Evolutionary conservation across 257 asterid genomes (phyloP).

Genomic region (Nyctanthes arbortristis): DNA sequence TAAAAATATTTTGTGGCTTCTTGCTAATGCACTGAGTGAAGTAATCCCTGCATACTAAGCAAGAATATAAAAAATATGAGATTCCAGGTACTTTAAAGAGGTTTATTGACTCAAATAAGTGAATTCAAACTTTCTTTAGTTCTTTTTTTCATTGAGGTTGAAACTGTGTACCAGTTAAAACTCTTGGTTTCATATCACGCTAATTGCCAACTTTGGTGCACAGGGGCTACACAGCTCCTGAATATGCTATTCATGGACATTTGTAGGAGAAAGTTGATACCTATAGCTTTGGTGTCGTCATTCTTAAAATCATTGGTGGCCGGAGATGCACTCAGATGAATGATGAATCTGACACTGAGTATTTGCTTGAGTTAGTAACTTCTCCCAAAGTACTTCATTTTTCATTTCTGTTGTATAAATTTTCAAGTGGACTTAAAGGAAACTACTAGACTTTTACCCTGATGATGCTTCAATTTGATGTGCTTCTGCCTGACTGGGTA

Average conservation of each 20-base stretch:
- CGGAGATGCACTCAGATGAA: conserved; percentile 53
- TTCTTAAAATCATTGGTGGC: conserved; percentile 72
- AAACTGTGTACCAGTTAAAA: too few relatives aligned
- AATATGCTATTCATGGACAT: conserved; percentile 80
- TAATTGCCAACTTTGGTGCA: background rate
- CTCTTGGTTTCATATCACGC: background rate
- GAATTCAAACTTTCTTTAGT: background rate
- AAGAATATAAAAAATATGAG: too few relatives aligned
- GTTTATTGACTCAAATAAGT: background rate
- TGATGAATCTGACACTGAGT: conserved; percentile 51
- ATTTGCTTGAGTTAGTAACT: conserved; percentile 68
- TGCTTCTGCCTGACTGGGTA: too few relatives aligned
- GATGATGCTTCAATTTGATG: too few relatives aligned
- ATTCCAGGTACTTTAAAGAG: too few relatives aligned
- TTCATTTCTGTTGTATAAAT: background rate
- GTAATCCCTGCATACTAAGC: too few relatives aligned
- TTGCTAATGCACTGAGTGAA: too few relatives aligned
- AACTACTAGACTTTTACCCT: background rate
- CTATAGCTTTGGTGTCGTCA: conserved; percentile 78
- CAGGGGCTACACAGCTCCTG: conserved; percentile 93
- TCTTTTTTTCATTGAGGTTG: background rate
- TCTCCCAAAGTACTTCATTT: background rate
- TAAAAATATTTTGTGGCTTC: background rate
- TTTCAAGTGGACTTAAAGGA: too few relatives aligned
- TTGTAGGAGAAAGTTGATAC: conserved; percentile 81